Percentiles rank a stretch among this genome's conserved stretches.
phyloP scores from a whole-genome alignment of 73 alveolate genomes.

The Paramecium caudatum region DNA sequence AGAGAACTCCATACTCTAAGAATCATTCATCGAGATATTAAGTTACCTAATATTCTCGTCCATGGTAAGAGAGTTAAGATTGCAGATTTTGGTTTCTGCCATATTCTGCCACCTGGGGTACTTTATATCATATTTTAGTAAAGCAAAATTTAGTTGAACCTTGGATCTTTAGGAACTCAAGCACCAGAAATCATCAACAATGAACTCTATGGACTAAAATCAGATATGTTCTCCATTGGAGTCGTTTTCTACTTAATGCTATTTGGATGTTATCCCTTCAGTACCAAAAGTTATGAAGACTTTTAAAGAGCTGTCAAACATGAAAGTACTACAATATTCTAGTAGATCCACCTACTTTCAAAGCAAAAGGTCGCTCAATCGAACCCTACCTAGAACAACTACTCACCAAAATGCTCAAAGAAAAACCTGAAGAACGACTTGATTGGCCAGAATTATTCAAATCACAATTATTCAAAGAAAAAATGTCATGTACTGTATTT shows the following conservation, averaged over 20 bases:
- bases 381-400: background rate
- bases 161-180: slow-evolving; percentile 82
- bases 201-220: slow-evolving; percentile 81
- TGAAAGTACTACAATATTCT: background rate
- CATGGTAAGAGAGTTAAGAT: slow-evolving; percentile 37
- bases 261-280: slow-evolving; percentile 55
- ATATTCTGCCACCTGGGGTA: background rate
- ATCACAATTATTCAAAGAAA: background rate
- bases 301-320: background rate
- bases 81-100: slow-evolving; percentile 69
- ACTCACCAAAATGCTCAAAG: background rate
- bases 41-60: slow-evolving; percentile 52
- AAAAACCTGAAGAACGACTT: background rate
- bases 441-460: slow-evolving; percentile 1
- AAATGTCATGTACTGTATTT: background rate
- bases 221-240: slow-evolving; percentile 79
- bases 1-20: slow-evolving; percentile 30
- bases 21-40: slow-evolving; percentile 74
- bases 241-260: slow-evolving; percentile 58
- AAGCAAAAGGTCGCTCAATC: background rate
- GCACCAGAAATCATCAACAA: slow-evolving; percentile 88
- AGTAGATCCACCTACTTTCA: slow-evolving; percentile 23
- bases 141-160: background rate
- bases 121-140: background rate
- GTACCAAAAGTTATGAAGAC: background rate